A percentile compares a stretch with the other conserved stretches of the same genome.
Evolutionary conservation across 2,329 filamentous ascomycete genomes (phyloP).

Genomic region (Basipetospora chlamydospora): DNA sequence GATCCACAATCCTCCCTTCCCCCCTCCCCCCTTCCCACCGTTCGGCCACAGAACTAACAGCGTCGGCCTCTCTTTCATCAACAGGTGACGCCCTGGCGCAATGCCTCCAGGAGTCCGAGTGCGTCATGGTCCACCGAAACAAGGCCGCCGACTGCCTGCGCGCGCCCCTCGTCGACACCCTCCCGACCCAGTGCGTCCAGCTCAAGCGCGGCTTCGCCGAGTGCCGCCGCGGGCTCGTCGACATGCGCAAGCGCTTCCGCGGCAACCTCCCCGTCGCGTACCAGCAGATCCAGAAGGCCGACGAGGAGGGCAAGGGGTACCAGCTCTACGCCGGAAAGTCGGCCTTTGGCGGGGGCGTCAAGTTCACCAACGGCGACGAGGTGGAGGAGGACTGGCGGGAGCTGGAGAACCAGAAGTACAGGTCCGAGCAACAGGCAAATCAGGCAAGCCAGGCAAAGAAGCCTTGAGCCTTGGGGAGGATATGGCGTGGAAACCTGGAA

Average conservation of each 20-base stretch:
- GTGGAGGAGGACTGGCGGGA: slow-evolving; percentile 48
- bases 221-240: slow-evolving; percentile 90
- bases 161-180: slow-evolving; percentile 61
- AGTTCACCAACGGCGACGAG: slow-evolving; percentile 54
- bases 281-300: slow-evolving; percentile 43
- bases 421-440: no score
- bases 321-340: slow-evolving; percentile 70
- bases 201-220: slow-evolving; percentile 85
- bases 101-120: slow-evolving; percentile 94
- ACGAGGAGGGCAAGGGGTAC: slow-evolving; percentile 40
- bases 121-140: slow-evolving; percentile 85
- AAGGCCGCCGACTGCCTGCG: slow-evolving; percentile 78
- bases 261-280: slow-evolving; percentile 78
- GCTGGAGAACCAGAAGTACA: slow-evolving; percentile 47
- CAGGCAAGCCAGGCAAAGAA: no score
- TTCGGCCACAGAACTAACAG: neutral
- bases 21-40: slow-evolving; percentile 1
- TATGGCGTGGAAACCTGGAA: no score
- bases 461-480: neutral
- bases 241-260: slow-evolving; percentile 97
- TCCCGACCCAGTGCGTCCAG: slow-evolving; percentile 82
- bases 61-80: neutral
- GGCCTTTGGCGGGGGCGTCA: slow-evolving; percentile 50
- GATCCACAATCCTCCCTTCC: neutral
- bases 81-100: slow-evolving; percentile 79